A percentile compares a stretch with the other conserved stretches of the same genome.
These are phyloP conservation scores for Funneliformis geosporum DNA, from an alignment of 192 early-diverging fungal genomes.

Conservation along the genomic window DNA sequence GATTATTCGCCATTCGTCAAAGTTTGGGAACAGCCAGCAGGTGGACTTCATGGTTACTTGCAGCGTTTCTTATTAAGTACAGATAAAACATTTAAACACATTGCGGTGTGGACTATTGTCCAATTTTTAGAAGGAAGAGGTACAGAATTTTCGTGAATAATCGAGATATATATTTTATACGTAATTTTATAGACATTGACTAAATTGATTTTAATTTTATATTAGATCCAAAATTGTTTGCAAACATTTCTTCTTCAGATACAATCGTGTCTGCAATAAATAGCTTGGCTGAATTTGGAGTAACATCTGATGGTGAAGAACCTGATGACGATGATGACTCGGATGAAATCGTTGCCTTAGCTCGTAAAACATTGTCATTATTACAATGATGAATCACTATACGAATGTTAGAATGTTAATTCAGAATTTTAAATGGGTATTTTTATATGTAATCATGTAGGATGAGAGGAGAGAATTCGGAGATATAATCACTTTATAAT, in stretches of 20 bases:
- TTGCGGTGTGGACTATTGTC: constrained; percentile 84
- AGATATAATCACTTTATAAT: neutral
- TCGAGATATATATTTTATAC: too few relatives aligned
- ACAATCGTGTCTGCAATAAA: constrained; percentile 18
- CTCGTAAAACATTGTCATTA: constrained; percentile 20
- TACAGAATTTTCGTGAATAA: too few relatives aligned
- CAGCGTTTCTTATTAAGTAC: constrained; percentile 63
- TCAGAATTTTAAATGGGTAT: neutral
- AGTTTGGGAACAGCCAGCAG: constrained; percentile 67
- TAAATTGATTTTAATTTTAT: neutral
- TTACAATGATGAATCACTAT: neutral
- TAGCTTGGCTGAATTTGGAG: constrained; percentile 7
- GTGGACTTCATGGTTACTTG: constrained; percentile 71
- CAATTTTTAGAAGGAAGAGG: constrained; percentile 70
- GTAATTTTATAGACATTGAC: too few relatives aligned
- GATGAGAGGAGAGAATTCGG: neutral
- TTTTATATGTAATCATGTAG: neutral
- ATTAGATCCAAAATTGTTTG: constrained; percentile 21
- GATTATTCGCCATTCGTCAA: constrained; percentile 66
- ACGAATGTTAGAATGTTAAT: neutral
- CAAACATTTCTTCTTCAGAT: constrained; percentile 19
- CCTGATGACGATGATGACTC: constrained; percentile 27
- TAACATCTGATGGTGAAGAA: constrained; percentile 22
- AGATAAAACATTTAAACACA: constrained; percentile 75
- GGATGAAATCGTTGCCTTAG: constrained; percentile 28